Conservation (phyloP, 2,329 filamentous ascomycete genomes). For the Exserohilum rostratum region DNA sequence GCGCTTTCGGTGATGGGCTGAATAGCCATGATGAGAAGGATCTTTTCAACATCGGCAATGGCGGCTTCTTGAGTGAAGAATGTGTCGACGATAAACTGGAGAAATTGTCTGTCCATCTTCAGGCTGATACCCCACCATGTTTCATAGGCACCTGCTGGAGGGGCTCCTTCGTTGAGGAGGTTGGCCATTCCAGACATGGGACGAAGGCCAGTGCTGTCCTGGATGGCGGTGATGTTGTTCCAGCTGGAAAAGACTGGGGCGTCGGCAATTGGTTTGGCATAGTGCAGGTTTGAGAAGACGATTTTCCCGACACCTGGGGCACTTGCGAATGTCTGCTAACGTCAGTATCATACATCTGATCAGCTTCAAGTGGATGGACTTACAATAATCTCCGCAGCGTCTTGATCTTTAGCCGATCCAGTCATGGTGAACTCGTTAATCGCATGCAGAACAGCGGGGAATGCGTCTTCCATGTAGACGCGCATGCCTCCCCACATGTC, state of each 20-base stretch:
- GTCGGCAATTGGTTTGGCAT: conserved; percentile 31
- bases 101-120: conserved; percentile 22
- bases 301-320: conserved; percentile 22
- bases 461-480: conserved; percentile 15
- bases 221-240: conserved; percentile 27
- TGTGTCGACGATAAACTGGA: conserved; percentile 16
- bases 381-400: conserved; percentile 30
- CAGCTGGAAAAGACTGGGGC: conserved; percentile 32
- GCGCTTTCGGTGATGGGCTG: conserved; percentile 22
- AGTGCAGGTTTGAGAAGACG: conserved; percentile 26
- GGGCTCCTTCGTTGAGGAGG: conserved; percentile 18
- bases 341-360: neutral
- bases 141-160: conserved; percentile 13
- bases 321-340: conserved; percentile 29
- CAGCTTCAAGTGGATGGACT: neutral
- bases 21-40: conserved; percentile 23
- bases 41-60: conserved; percentile 20
- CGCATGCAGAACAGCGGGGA: conserved; percentile 20
- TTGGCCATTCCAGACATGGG: conserved; percentile 27
- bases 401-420: conserved; percentile 17
- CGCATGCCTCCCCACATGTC: conserved; percentile 34
- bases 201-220: conserved; percentile 28
- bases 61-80: conserved; percentile 22
- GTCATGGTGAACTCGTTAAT: conserved; percentile 18
- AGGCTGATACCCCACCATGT: conserved; percentile 30